Evolutionary conservation across 2,329 filamentous ascomycete species (phyloP).

Genomic region (Pyrenophora graminea): DNA sequence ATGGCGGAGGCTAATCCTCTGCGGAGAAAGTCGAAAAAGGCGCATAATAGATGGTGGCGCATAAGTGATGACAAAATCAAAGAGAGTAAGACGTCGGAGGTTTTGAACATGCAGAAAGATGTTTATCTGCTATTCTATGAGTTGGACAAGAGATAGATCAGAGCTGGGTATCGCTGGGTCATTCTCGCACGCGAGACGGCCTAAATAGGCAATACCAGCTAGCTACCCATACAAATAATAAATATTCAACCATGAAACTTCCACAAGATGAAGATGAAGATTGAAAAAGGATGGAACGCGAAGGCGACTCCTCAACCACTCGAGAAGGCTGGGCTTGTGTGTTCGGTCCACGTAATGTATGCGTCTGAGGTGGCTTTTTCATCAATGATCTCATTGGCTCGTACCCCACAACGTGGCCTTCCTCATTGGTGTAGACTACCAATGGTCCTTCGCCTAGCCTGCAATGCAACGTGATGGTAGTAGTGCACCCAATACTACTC

Average conservation of each 20-base stretch:
- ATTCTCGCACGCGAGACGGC: background rate
- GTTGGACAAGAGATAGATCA: constrained; percentile 58
- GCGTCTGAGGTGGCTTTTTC: constrained; percentile 19
- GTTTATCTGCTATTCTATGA: constrained; percentile 98
- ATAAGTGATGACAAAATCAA: constrained; percentile 97
- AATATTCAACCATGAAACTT: no score
- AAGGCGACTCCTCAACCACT: no score
- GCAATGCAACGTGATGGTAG: constrained; percentile 28
- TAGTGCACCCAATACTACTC: constrained; percentile 16
- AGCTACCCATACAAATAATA: no score
- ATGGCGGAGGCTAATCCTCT: constrained; percentile 53
- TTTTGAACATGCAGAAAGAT: constrained; percentile 90
- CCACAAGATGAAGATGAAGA: no score
- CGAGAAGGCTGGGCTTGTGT: no score
- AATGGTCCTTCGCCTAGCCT: constrained; percentile 7
- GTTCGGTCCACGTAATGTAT: background rate
- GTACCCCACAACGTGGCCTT: constrained; percentile 19
- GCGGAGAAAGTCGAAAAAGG: constrained; percentile 62
- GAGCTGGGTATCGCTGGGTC: background rate
- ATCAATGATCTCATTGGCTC: constrained; percentile 26
- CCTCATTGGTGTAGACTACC: constrained; percentile 8
- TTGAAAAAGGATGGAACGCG: no score
- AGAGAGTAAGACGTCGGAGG: constrained; percentile 89
- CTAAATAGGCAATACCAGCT: background rate
- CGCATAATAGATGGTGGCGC: constrained; percentile 87